Evolutionary conservation across 179 eudicot genomes (phyloP), one percentile per base, ranked within the genome.

Genomic region (Silene coronaria): DNA sequence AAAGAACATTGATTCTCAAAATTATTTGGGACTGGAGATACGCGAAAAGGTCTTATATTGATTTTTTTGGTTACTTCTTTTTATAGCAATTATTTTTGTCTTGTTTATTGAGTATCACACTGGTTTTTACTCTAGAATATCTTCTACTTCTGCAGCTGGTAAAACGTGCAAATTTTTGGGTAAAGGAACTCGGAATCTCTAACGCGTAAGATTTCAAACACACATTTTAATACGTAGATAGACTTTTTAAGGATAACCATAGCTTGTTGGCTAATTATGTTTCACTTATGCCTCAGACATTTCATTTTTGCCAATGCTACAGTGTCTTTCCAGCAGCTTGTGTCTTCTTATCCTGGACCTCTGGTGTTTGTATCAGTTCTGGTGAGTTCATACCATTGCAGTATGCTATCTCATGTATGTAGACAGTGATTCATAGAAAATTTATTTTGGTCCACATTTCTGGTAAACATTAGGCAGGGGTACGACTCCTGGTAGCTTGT

Each of bases 21-120:
- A 96, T 86, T 93, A 87, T 81, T 81, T 96, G 85, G 99, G 99
- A 71, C 85, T 96, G 51, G 99, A 96, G 81, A 93, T 96, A 84
- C 87, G 97, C 73, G 79, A 86, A 60, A 96, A 96, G 78, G 99
- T 93, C 90, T 83, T 68, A 45, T 72, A 66, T 67, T 65, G 32
- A 53, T 77, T 65, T 70, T 75, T 82, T 32, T 3, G 71, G 6
- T 10, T 28, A 75, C 72, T 38, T 71, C 71, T 78, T 59, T 64
- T 58, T 55, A 23, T 9, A 34, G 78, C 30, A 51, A 61, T 4
- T 73, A 60, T 53, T 75, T 76, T 72, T 28, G 70, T 27, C 57
- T 19, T 23, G 70, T 72, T 28, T 69, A 48, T 76, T 64, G 16
- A 45, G 72, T 73, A 36, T 60, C 60, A 75, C 61, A 66, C 27